These are phyloP conservation scores for Capronia americana DNA, from an alignment of 2,329 filamentous ascomycete genomes.

Conservation along the genomic window DNA sequence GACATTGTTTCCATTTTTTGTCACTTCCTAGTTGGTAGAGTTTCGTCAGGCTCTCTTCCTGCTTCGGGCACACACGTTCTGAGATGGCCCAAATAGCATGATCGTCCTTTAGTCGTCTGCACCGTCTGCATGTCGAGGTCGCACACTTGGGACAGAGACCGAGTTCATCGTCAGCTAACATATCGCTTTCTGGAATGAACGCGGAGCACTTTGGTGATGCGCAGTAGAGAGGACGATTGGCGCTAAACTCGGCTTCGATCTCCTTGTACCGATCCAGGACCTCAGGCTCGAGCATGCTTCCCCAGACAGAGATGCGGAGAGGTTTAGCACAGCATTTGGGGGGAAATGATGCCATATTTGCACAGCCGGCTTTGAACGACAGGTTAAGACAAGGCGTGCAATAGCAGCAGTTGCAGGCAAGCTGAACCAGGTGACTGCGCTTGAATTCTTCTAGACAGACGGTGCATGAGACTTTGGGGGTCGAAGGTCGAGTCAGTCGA, in stretches of 20 bases:
- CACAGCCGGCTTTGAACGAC: conserved; percentile 27
- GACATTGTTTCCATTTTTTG: conserved; percentile 36
- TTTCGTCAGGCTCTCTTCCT: conserved; percentile 13
- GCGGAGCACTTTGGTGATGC: conserved; percentile 27
- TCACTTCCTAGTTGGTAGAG: conserved; percentile 21
- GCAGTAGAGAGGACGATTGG: conserved; percentile 32
- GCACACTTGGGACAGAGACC: conserved; percentile 20
- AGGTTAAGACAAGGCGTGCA: conserved; percentile 32
- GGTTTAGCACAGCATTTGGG: conserved; percentile 30
- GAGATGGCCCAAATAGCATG: conserved; percentile 5
- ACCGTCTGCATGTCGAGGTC: conserved; percentile 22
- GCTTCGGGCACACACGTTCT: conserved; percentile 20
- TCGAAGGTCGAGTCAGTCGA: background rate
- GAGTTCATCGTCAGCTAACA: conserved; percentile 6
- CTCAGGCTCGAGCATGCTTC: conserved; percentile 11
- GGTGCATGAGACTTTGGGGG: conserved; percentile 20
- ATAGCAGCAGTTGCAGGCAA: conserved; percentile 30
- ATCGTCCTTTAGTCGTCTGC: conserved; percentile 13
- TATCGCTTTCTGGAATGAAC: conserved; percentile 25
- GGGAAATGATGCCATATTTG: conserved; percentile 27
- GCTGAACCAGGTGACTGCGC: conserved; percentile 11
- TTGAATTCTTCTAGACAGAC: conserved; percentile 30
- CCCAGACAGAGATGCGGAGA: conserved; percentile 28
- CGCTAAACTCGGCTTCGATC: conserved; percentile 31
- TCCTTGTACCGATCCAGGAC: conserved; percentile 26